Percentiles rank a stretch among this genome's conserved stretches.
These are phyloP conservation scores for Paramecium biaurelia DNA, from an alignment of 73 alveolate genomes.

Conservation along the genomic window DNA sequence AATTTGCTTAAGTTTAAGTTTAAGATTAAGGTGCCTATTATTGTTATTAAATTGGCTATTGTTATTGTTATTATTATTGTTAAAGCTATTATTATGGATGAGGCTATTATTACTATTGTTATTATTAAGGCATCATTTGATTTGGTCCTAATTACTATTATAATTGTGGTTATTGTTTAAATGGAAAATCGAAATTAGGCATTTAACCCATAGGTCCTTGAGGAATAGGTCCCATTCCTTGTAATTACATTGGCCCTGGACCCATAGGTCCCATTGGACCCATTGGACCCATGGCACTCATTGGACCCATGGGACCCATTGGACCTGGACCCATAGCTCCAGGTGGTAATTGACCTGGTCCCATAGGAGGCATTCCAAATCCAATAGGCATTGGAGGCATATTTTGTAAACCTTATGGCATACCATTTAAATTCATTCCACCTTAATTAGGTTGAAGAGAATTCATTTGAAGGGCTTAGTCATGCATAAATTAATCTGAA, in stretches of 20 bases:
- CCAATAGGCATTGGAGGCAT: constrained; percentile 24
- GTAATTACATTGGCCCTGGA: not conserved
- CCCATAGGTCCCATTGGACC: not conserved
- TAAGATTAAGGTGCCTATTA: not conserved
- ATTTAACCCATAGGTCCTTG: not conserved
- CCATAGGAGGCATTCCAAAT: constrained; percentile 14
- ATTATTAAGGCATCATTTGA: not conserved
- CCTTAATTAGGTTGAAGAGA: not conserved
- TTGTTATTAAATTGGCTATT: not conserved
- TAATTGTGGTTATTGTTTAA: not conserved
- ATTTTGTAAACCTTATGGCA: not conserved
- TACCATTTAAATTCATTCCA: not conserved
- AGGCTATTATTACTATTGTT: not conserved
- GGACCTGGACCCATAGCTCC: constrained; percentile 33
- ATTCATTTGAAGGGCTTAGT: not conserved
- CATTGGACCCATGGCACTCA: not conserved
- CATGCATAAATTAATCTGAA: not conserved
- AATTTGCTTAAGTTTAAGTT: not conserved
- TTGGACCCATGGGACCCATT: not conserved
- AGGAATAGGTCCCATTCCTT: not conserved
- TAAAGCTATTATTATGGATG: not conserved
- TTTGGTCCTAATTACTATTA: not conserved
- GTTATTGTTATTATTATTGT: not conserved
- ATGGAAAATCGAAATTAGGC: not conserved
- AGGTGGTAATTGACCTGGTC: not conserved